phyloP scores from a whole-genome alignment of 768 basidiomycete species.

The Hygrocybe coccinea region DNA sequence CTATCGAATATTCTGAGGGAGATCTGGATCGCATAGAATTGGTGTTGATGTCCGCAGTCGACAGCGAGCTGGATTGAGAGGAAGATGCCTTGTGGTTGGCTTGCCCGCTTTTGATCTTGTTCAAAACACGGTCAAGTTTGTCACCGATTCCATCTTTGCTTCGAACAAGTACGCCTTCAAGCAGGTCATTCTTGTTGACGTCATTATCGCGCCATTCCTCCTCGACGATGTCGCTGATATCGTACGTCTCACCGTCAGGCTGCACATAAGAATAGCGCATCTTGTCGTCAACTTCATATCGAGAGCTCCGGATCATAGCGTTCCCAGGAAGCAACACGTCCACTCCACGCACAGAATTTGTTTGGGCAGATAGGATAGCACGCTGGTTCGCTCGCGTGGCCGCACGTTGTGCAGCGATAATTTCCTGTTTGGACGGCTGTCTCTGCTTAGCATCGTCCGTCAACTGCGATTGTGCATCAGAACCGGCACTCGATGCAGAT shows the following conservation, averaged over 20 bases:
- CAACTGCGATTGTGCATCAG: constrained; percentile 37
- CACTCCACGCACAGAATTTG: constrained; percentile 80
- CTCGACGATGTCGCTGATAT: constrained; percentile 91
- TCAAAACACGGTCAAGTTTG: constrained; percentile 68
- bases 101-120: constrained; percentile 67
- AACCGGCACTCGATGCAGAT: constrained; percentile 49
- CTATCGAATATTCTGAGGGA: constrained; percentile 57
- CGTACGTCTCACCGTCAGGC: constrained; percentile 83
- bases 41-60: constrained; percentile 12
- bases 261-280: constrained; percentile 95
- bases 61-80: constrained; percentile 9
- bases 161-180: constrained; percentile 54
- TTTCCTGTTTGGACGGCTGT: constrained; percentile 68
- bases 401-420: constrained; percentile 90
- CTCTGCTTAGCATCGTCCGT: constrained; percentile 30
- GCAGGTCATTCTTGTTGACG: constrained; percentile 50
- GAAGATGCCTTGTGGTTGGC: constrained; percentile 11
- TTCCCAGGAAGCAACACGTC: constrained; percentile 85
- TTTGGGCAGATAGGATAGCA: constrained; percentile 74
- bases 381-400: constrained; percentile 82
- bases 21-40: constrained; percentile 38
- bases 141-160: constrained; percentile 60
- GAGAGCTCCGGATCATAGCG: constrained; percentile 77
- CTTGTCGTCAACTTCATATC: constrained; percentile 62
- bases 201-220: constrained; percentile 69